Conservation (phyloP, 768 basidiomycete species). For the Kwoniella sp. region DNA sequence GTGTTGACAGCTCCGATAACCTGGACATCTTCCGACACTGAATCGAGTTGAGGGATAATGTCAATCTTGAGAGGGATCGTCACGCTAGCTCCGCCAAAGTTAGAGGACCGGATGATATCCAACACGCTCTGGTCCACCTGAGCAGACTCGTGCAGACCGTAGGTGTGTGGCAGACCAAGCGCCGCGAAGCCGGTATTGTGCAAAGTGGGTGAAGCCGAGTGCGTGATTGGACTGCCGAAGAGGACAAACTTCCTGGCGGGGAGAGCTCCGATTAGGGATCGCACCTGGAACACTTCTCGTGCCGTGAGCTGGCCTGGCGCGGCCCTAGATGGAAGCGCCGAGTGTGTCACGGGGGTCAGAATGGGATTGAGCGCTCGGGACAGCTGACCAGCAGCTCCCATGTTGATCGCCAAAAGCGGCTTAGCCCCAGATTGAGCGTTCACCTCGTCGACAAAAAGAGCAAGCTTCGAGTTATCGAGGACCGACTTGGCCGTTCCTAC, state of each 20-base stretch:
- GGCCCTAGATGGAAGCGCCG: constrained; percentile 73
- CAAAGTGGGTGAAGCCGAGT: constrained; percentile 86
- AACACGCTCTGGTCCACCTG: constrained; percentile 64
- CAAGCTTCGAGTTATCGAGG: constrained; percentile 74
- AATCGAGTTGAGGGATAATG: constrained; percentile 75
- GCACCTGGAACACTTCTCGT: constrained; percentile 73
- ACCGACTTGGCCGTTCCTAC: constrained; percentile 74
- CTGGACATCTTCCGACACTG: constrained; percentile 71
- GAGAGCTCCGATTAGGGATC: constrained; percentile 73
- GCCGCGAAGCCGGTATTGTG: constrained; percentile 82
- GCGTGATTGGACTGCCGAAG: constrained; percentile 80
- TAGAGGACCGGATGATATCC: constrained; percentile 59
- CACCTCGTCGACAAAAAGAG: constrained; percentile 62
- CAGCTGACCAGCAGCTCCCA: constrained; percentile 78
- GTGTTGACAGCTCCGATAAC: constrained; percentile 95
- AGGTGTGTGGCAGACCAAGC: constrained; percentile 79
- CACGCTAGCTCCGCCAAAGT: constrained; percentile 92
- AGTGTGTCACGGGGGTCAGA: constrained; percentile 87
- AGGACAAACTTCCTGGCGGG: constrained; percentile 74
- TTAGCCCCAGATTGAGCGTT: constrained; percentile 57
- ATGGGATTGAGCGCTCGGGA: constrained; percentile 80
- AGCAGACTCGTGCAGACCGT: constrained; percentile 70
- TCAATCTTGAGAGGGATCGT: constrained; percentile 95
- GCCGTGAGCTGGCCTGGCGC: constrained; percentile 93
- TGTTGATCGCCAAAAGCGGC: constrained; percentile 91